A percentile compares a stretch with the other conserved stretches of the same genome.
phyloP scores from a whole-genome alignment of 495 filamentous ascomycete genomes.

The Trichocladium antarcticum region DNA sequence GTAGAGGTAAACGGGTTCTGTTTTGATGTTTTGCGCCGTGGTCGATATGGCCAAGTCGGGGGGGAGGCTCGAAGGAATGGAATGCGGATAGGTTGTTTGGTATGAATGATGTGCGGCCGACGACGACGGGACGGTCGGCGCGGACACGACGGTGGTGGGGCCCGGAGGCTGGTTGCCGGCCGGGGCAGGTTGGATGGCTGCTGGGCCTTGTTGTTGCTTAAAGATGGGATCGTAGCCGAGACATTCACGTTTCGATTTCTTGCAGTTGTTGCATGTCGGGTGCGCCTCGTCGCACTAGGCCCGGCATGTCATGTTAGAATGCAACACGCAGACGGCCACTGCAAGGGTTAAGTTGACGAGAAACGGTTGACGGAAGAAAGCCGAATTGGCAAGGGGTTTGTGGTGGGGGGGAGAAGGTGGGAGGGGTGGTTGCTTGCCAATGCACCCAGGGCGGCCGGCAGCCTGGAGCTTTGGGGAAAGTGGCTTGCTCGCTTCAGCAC shows the following conservation, averaged over 20 bases:
- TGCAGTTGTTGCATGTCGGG: slow-evolving; percentile 90
- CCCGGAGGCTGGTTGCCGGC: slow-evolving; percentile 24
- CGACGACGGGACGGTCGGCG: slow-evolving; percentile 27
- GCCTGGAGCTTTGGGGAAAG: slow-evolving; percentile 5
- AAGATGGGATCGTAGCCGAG: slow-evolving; percentile 97
- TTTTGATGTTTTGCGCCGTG: slow-evolving; percentile 46
- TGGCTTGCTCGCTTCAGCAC: slow-evolving; percentile 23
- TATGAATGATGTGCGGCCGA: slow-evolving; percentile 25
- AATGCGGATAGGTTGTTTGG: slow-evolving; percentile 20
- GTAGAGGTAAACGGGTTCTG: slow-evolving; percentile 54
- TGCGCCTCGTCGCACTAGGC: slow-evolving; percentile 92
- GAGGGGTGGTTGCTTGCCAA: slow-evolving; percentile 1
- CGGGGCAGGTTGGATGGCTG: slow-evolving; percentile 62
- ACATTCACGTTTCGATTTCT: slow-evolving; percentile 96
- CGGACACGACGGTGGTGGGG: slow-evolving; percentile 19
- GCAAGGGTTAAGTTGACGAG: background rate
- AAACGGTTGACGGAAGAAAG: background rate
- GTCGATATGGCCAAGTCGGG: slow-evolving; percentile 32
- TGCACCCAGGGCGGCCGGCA: background rate
- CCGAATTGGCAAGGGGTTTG: too few relatives aligned
- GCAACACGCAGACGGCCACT: background rate
- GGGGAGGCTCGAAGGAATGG: slow-evolving; percentile 19
- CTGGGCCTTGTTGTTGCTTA: slow-evolving; percentile 69
- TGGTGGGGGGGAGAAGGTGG: too few relatives aligned
- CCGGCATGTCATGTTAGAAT: slow-evolving; percentile 10